Conservation (phyloP, 495 filamentous ascomycete genomes). For the Talaromyces thailandensis region DNA sequence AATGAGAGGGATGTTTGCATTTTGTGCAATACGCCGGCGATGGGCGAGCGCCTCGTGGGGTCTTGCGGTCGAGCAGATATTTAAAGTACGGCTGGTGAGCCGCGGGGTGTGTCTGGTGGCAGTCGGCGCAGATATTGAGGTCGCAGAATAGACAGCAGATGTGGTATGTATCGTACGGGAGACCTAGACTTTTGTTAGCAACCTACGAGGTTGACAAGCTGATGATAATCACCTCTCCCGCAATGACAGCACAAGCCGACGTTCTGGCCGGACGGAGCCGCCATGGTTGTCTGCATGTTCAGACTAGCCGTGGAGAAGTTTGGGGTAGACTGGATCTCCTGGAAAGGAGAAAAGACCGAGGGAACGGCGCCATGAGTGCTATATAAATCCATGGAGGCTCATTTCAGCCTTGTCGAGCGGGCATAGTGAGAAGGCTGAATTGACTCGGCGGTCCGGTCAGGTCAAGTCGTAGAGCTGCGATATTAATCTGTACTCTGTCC, state of each 20-base stretch:
- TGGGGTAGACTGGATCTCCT: background rate
- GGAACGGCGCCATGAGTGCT: background rate
- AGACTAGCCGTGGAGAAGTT: background rate
- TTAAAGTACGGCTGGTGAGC: slow-evolving; percentile 7
- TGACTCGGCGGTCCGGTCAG: too few species aligned
- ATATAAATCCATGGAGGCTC: background rate
- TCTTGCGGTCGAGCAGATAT: slow-evolving; percentile 1
- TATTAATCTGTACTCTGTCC: background rate
- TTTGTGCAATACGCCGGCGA: background rate
- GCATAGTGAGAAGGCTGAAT: background rate
- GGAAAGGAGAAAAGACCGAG: background rate
- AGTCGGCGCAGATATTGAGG: slow-evolving; percentile 5
- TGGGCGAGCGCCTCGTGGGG: slow-evolving; percentile 3
- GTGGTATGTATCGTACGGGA: slow-evolving; percentile 5
- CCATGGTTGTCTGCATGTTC: background rate
- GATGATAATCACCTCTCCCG: background rate
- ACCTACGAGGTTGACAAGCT: background rate
- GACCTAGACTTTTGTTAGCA: background rate
- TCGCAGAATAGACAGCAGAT: slow-evolving; percentile 6
- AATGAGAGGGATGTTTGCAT: slow-evolving; percentile 5
- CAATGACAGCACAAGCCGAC: slow-evolving; percentile 7
- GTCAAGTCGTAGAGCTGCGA: background rate
- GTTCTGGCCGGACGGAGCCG: background rate
- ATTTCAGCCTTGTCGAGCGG: background rate
- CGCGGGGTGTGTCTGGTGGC: background rate